Conservation (phyloP, 495 filamentous ascomycete species). For the Tuber calosporum region DNA sequence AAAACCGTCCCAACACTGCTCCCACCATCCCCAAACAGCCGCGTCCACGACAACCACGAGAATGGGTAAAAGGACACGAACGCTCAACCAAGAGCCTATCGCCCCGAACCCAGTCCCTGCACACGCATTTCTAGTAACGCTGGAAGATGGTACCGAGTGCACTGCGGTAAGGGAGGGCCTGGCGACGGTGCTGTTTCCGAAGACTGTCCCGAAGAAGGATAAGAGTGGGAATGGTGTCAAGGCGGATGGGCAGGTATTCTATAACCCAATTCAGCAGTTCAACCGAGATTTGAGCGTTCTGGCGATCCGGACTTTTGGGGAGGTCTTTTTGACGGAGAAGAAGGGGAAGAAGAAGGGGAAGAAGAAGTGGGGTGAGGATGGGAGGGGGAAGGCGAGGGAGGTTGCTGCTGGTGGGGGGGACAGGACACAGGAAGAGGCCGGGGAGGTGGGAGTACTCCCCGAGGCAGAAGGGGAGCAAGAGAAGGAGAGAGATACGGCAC, state of each 20-base stretch:
- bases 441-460: conserved; percentile 6
- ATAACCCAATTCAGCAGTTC: conserved; percentile 98
- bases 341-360: conserved; percentile 46
- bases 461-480: background rate
- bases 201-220: conserved; percentile 44
- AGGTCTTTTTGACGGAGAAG: conserved; percentile 55
- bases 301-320: conserved; percentile 75
- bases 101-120: conserved; percentile 31
- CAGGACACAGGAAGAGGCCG: conserved; percentile 10
- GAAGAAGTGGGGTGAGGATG: conserved; percentile 44
- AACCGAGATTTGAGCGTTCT: conserved; percentile 92
- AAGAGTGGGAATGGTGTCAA: conserved; percentile 46
- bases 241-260: conserved; percentile 71
- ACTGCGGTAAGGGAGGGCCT: conserved; percentile 61
- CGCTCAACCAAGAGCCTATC: conserved; percentile 15
- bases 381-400: conserved; percentile 35
- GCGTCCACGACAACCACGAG: conserved; percentile 21
- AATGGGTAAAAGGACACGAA: conserved; percentile 37
- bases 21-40: background rate
- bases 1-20: background rate
- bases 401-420: conserved; percentile 25
- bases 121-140: conserved; percentile 28
- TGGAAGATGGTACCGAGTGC: conserved; percentile 51
- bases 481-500: conserved; percentile 6
- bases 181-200: conserved; percentile 59